phyloP scores from a whole-genome alignment of 768 basidiomycete species.

The Leccinum subgranulosum region DNA sequence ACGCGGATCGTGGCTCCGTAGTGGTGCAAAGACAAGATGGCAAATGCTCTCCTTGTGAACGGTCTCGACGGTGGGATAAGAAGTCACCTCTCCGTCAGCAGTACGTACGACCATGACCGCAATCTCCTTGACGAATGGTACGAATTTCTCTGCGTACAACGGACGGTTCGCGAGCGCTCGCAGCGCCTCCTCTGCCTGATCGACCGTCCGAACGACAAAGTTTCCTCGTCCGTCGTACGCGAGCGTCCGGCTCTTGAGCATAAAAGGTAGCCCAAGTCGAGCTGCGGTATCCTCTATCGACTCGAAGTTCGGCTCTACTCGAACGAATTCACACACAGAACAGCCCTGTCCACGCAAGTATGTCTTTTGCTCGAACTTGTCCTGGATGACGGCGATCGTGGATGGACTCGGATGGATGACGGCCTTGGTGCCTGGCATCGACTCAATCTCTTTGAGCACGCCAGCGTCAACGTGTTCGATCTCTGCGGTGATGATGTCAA shows the following conservation, averaged over 20 bases:
- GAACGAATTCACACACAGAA: constrained; percentile 57
- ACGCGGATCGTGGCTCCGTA: constrained; percentile 57
- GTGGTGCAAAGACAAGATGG: constrained; percentile 87
- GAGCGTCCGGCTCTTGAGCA: constrained; percentile 94
- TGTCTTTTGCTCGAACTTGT: constrained; percentile 64
- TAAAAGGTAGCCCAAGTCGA: constrained; percentile 77
- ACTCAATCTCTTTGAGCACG: constrained; percentile 52
- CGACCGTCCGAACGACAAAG: constrained; percentile 60
- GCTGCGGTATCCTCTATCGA: constrained; percentile 51
- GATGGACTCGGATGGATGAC: constrained; percentile 72
- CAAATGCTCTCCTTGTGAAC: constrained; percentile 93
- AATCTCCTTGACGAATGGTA: constrained; percentile 83
- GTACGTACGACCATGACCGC: constrained; percentile 97
- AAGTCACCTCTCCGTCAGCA: constrained; percentile 63
- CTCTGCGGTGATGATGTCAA: constrained; percentile 90
- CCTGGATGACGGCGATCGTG: constrained; percentile 84
- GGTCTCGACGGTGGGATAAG: constrained; percentile 94
- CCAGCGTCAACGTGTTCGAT: constrained; percentile 92
- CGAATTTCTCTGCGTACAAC: constrained; percentile 93
- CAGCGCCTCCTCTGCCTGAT: constrained; percentile 51
- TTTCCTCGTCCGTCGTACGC: constrained; percentile 98
- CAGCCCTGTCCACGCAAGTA: constrained; percentile 49
- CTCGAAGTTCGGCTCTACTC: constrained; percentile 52
- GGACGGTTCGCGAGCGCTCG: constrained; percentile 59
- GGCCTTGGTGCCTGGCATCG: constrained; percentile 26